These are phyloP conservation scores for Hypoxylon sp. DNA, from an alignment of 2,329 filamentous ascomycete genomes.

Conservation along the genomic window DNA sequence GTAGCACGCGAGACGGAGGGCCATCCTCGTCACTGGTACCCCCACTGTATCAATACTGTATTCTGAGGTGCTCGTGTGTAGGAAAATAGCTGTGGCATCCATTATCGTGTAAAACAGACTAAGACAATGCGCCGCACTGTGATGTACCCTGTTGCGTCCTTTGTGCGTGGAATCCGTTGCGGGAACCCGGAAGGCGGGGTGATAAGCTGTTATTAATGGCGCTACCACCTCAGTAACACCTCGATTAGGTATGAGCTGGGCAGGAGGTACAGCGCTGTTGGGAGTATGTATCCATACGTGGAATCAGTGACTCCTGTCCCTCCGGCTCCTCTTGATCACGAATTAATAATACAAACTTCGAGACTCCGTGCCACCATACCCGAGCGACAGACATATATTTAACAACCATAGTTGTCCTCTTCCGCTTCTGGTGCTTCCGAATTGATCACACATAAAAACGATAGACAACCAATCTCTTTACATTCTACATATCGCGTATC, in stretches of 20 bases:
- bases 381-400: conserved; percentile 11
- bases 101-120: conserved; percentile 11
- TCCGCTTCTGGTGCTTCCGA: background rate
- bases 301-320: background rate
- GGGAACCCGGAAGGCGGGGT: conserved; percentile 26
- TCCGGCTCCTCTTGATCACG: conserved; percentile 12
- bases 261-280: background rate
- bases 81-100: background rate
- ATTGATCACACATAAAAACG: conserved; percentile 3
- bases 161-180: conserved; percentile 30
- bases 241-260: background rate
- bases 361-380: conserved; percentile 34
- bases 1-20: conserved; percentile 43
- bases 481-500: background rate
- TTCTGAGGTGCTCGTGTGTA: background rate
- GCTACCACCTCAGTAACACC: conserved; percentile 15
- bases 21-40: conserved; percentile 40
- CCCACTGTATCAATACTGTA: conserved; percentile 23
- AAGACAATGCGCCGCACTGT: conserved; percentile 49
- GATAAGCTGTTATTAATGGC: conserved; percentile 28
- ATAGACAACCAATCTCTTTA: conserved; percentile 12
- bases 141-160: conserved; percentile 32
- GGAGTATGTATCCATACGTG: conserved; percentile 4
- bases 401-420: conserved; percentile 27
- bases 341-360: conserved; percentile 44